Evolutionary conservation across 345 rosid genomes (phyloP).

Genomic region (Camelina neglecta): DNA sequence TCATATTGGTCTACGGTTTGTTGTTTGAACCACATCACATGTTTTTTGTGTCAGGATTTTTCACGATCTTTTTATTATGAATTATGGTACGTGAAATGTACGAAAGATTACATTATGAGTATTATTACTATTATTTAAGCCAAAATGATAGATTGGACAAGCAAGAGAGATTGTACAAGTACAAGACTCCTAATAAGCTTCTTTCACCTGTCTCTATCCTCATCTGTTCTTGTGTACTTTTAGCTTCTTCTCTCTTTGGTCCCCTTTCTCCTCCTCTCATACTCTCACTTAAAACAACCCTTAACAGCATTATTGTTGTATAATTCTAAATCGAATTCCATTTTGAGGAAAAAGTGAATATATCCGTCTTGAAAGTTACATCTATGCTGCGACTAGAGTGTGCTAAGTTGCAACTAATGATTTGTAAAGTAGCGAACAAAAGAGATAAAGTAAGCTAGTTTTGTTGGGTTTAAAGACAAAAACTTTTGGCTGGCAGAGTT

Average conservation of each 20-base stretch:
- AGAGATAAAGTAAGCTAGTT: constrained; percentile 22
- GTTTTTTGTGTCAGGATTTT: constrained; percentile 31
- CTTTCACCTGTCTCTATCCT: constrained; percentile 28
- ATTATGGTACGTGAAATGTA: constrained; percentile 37
- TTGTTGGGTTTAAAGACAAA: constrained; percentile 17
- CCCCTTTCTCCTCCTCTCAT: constrained; percentile 5
- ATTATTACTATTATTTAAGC: background rate
- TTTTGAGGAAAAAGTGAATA: constrained; percentile 14
- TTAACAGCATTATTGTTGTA: background rate
- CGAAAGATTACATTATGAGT: background rate
- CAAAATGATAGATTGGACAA: constrained; percentile 28
- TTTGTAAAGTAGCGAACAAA: constrained; percentile 20
- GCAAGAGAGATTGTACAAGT: constrained; percentile 29
- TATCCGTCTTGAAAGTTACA: constrained; percentile 19
- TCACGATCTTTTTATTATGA: constrained; percentile 3
- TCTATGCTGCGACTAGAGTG: constrained; percentile 30
- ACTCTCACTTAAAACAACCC: background rate
- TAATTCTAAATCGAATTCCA: background rate
- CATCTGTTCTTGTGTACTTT: constrained; percentile 24
- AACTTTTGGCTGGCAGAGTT: constrained; percentile 22
- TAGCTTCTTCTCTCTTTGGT: constrained; percentile 32
- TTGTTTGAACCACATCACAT: constrained; percentile 8
- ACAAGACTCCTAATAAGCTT: constrained; percentile 3
- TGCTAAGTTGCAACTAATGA: constrained; percentile 22
- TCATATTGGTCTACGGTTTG: background rate